phyloP scores from a whole-genome alignment of 139 green algal genomes.

The Eudorina sp. region DNA sequence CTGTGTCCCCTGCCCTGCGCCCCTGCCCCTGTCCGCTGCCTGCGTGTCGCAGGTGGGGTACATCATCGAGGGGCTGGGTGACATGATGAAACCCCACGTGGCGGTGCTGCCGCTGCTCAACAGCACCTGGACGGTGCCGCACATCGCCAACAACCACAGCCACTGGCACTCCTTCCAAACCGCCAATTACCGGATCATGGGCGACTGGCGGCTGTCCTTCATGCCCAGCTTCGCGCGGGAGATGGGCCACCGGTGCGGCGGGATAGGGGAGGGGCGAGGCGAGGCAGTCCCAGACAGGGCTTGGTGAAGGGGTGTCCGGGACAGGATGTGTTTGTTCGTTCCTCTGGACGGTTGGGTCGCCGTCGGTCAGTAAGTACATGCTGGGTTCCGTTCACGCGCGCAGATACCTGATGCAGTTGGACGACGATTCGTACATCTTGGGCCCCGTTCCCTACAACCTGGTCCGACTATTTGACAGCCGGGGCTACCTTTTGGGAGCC shows the following conservation, averaged over 20 bases:
- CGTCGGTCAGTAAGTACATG: no score
- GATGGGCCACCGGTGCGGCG: slow-evolving; percentile 23
- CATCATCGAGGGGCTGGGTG: not conserved
- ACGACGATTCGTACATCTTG: slow-evolving; percentile 30
- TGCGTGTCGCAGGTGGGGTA: not conserved
- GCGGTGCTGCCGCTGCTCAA: not conserved
- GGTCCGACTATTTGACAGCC: not conserved
- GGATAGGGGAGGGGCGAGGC: not conserved
- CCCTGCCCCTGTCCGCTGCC: no score
- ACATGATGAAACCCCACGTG: not conserved
- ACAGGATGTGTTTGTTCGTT: no score
- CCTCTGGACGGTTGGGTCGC: no score
- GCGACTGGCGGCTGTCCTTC: slow-evolving; percentile 10
- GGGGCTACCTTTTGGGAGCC: not conserved
- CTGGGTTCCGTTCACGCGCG: no score
- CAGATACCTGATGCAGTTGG: slow-evolving; percentile 25
- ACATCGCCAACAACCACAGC: not conserved
- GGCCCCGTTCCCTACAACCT: not conserved
- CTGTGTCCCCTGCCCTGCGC: no score
- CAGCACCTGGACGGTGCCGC: not conserved
- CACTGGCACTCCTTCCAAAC: not conserved
- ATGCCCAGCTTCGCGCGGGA: not conserved
- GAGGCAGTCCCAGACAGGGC: not conserved
- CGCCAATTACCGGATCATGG: slow-evolving; percentile 1
- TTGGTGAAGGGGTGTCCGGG: no score